Conservation (phyloP, 768 basidiomycete species). For the Xerocomus potaroensis region DNA sequence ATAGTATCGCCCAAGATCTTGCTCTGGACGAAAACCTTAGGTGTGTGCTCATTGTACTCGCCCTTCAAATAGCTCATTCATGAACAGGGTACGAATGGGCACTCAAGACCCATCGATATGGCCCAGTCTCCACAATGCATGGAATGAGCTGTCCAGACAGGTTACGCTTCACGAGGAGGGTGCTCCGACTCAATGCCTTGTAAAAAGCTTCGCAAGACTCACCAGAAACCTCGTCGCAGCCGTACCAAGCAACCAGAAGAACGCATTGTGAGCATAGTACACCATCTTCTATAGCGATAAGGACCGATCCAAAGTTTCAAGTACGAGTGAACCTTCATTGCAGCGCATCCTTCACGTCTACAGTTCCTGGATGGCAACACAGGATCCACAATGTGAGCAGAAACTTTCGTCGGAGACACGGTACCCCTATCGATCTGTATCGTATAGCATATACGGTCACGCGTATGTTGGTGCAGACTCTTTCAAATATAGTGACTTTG, state of each 20-base stretch:
- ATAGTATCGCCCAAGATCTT: slow-evolving; percentile 48
- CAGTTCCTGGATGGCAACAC: slow-evolving; percentile 70
- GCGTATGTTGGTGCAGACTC: slow-evolving; percentile 66
- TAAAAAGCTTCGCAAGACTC: slow-evolving; percentile 62
- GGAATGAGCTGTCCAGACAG: slow-evolving; percentile 37
- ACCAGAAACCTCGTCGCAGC: slow-evolving; percentile 84
- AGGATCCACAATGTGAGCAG: slow-evolving; percentile 54
- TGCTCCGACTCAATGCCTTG: slow-evolving; percentile 36
- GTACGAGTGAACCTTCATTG: slow-evolving; percentile 68
- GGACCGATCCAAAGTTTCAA: slow-evolving; percentile 28
- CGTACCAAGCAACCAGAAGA: slow-evolving; percentile 62
- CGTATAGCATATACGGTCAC: slow-evolving; percentile 56
- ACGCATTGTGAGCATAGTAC: slow-evolving; percentile 58
- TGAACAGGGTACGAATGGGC: slow-evolving; percentile 34
- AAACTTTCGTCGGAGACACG: slow-evolving; percentile 3
- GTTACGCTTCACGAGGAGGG: slow-evolving; percentile 35
- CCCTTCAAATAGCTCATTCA: neutral
- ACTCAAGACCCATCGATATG: slow-evolving; percentile 45
- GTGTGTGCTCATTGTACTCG: slow-evolving; percentile 15
- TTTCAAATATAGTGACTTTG: slow-evolving; percentile 81
- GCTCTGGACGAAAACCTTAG: slow-evolving; percentile 40
- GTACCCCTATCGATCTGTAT: neutral
- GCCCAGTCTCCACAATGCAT: slow-evolving; percentile 50
- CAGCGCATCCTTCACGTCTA: slow-evolving; percentile 65
- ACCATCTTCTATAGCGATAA: neutral